phyloP scores from a whole-genome alignment of 2,329 filamentous ascomycete genomes.

The Fusarium sp. region DNA sequence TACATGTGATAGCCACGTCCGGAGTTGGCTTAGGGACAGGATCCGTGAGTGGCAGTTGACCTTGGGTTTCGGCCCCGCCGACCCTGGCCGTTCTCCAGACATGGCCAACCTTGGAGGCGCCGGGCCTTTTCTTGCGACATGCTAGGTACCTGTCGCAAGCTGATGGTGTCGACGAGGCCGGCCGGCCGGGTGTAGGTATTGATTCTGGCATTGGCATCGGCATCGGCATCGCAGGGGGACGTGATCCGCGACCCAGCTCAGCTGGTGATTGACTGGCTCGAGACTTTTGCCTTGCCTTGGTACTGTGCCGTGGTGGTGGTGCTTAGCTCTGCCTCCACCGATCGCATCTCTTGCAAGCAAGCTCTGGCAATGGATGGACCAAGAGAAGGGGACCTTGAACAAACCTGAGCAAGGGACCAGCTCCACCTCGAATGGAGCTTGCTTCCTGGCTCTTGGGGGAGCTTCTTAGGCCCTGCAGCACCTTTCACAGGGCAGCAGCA shows the following conservation, averaged over 20 bases:
- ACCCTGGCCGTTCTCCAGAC: conserved; percentile 33
- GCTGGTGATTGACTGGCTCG: neutral
- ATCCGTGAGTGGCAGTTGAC: conserved; percentile 46
- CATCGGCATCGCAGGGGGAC: neutral
- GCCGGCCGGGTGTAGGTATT: neutral
- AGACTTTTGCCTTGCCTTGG: neutral
- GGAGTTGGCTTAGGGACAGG: conserved; percentile 46
- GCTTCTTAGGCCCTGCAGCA: conserved; percentile 38
- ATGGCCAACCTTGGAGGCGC: conserved; percentile 35
- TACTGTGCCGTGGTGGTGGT: conserved; percentile 2
- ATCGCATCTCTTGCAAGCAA: conserved; percentile 13
- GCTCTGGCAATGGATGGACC: conserved; percentile 2
- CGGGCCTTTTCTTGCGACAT: conserved; percentile 33
- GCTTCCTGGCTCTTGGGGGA: conserved; percentile 31
- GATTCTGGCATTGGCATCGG: neutral
- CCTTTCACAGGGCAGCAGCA: conserved; percentile 31
- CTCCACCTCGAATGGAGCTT: conserved; percentile 43
- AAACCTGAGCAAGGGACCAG: conserved; percentile 38
- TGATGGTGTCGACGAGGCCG: conserved; percentile 20
- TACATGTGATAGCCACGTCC: conserved; percentile 46
- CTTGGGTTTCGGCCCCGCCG: conserved; percentile 45
- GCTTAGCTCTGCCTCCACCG: conserved; percentile 3
- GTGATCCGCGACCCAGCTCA: neutral
- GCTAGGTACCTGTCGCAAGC: conserved; percentile 22
- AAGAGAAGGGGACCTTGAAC: conserved; percentile 39